Base-by-base conservation (phyloP, 345 rosid species). In the Tarenaya hassleriana region DNA sequence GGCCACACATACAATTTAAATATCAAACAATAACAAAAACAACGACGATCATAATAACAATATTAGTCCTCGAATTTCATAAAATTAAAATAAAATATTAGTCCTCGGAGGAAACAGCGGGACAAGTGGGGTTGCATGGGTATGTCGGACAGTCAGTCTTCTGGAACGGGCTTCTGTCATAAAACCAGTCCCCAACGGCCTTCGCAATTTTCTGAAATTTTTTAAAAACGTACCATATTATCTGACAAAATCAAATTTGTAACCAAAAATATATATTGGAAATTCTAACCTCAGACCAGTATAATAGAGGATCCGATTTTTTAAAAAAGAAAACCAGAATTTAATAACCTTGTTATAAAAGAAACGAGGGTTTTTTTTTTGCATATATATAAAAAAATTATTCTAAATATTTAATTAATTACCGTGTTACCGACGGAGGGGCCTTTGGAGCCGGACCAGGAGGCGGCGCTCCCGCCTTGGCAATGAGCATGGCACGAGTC, bases 401-500 rank as follows among this genome's bases (percentile, higher is more conserved):
- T 15, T 10, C 1, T 16, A 16, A 9, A 11, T 12, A 27, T 7
- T 13, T 15, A 0, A 12, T 52, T 24, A 15, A 37, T 49, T 75
- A 81, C 96, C 69, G 59, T 72, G n/a, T 69, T 75, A 1, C 64
- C 74, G 31, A 91, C 69, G 16, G 45, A 56, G 4, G 98, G 88
- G 31, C 95, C 79, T 64, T 72, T 71, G 6, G 37, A 54, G 55
- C 84, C 71, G 38, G 77, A 73, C 92, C 95, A 91, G 13, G 81
- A 73, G 31, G 66, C 87, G 35, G 79, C 89, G 50, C 47, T 70
- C 56, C 75, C 96, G 1, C 79, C 68, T 72, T 86, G 98, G 67
- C 98, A 91, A 52, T 91, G 96, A 41, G 83, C 76, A 44, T 75
- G 77, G 71, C 98, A 91, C n/a, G 91, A 73, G 42, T 91, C 85